Evolutionary conservation across 768 basidiomycete genomes (phyloP), one percentile per base, ranked within the genome.

Genomic region (Lactarius trivialis): DNA sequence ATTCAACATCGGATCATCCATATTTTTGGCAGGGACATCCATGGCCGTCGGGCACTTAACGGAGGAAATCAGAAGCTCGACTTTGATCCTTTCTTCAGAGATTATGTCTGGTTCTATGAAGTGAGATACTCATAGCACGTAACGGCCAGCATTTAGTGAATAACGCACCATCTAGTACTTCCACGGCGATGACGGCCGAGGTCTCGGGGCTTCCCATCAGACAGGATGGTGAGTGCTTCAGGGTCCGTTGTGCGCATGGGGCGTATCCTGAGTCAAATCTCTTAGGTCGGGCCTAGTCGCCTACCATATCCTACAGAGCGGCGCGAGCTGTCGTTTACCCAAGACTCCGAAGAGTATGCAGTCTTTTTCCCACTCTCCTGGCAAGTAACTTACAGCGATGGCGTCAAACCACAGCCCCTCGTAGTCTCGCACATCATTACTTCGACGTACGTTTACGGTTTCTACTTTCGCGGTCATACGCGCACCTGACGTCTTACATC

Each of bases 1-100:
- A 94, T 99, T 60, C 97, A 98, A 73, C 96, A 98, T 71, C 88
- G 97, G n/a, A 86, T 98, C 65, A 99, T 98, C 60, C 94, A 98
- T 73, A 93, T 99, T 69, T 99, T 99, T 70, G 87, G 91, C n/a
- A 85, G 94, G 30, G 96, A 99, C 71, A 73, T 83, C 65, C 82
- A 91, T 63, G 94, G 95, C 11, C 81, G 83, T 64, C 81, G 97
- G 43, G 94, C 97, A 0, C 89, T 88, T 19, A 98, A 99, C 70
- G 97, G 95, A 21, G 93, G 93, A 7, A 89, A 89, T 70, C 78
- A 83, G 37, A 90, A 86, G 72, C 76, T 99, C 66, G 91, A 99
- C 73, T 79, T 82, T 60, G 97, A 99, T 72, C 93, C 94, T 17
- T 83, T 97, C 76, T 99, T 98, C 84, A 82, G 93, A 50, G 95